Evolutionary conservation across 1,284 basidiomycete genomes (phyloP).

Genomic region (Xerocomus amazonicus): DNA sequence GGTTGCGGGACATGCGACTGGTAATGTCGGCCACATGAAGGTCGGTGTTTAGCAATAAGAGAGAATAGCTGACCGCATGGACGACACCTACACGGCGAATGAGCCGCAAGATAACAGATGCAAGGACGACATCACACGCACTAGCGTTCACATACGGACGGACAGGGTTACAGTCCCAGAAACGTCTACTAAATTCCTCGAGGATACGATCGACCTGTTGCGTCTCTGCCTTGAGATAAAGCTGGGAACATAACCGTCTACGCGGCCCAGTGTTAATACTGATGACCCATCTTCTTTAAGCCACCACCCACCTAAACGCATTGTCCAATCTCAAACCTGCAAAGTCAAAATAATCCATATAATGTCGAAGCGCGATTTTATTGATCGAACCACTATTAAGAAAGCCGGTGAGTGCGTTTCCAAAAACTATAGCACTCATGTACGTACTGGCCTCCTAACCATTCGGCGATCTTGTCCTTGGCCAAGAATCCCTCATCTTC

Average conservation of each 20-base stretch:
- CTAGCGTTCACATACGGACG: conserved; percentile 80
- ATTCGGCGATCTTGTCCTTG: conserved; percentile 93
- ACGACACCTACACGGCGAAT: conserved; percentile 63
- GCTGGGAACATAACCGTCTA: conserved; percentile 84
- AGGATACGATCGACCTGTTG: conserved; percentile 98
- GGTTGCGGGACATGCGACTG: conserved; percentile 87
- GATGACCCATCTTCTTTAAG: not conserved
- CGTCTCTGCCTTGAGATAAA: conserved; percentile 93
- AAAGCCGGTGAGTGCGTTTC: not conserved
- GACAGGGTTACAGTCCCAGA: conserved; percentile 86
- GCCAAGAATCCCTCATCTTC: conserved; percentile 81
- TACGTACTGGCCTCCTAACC: conserved; percentile 86
- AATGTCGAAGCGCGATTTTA: conserved; percentile 70
- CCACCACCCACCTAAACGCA: conserved; percentile 73
- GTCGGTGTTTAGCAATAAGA: conserved; percentile 95
- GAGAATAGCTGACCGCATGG: conserved; percentile 89
- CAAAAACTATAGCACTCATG: not conserved
- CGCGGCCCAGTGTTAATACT: conserved; percentile 11
- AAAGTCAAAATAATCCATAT: conserved; percentile 92
- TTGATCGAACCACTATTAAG: conserved; percentile 68
- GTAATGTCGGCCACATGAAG: conserved; percentile 91
- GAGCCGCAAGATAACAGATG: conserved; percentile 3
- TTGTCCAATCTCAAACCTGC: conserved; percentile 75
- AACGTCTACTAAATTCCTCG: conserved; percentile 85
- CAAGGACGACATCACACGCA: conserved; percentile 39